Percentiles rank a stretch among this genome's conserved stretches.
Evolutionary conservation across 768 basidiomycete genomes (phyloP).

Genomic region (Mycena chlorophos): DNA sequence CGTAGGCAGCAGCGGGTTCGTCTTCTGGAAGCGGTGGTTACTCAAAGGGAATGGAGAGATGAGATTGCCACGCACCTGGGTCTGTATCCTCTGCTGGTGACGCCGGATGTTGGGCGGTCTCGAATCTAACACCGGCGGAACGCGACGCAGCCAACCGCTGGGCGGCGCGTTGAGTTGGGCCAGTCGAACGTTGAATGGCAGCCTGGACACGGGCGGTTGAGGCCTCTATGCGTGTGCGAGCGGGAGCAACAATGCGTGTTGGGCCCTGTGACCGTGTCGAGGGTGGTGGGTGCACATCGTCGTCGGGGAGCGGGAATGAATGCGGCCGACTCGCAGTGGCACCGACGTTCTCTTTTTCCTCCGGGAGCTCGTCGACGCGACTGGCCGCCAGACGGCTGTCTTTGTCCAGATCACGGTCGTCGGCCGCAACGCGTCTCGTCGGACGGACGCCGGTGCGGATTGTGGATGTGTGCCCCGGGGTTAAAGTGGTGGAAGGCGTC

Average conservation of each 20-base stretch:
- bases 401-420: slow-evolving; percentile 36
- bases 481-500: slow-evolving; percentile 45
- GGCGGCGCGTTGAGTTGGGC: slow-evolving; percentile 11
- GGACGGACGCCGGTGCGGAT: slow-evolving; percentile 26
- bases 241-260: slow-evolving; percentile 11
- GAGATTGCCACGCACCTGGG: slow-evolving; percentile 31
- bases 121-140: slow-evolving; percentile 33
- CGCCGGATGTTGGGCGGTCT: slow-evolving; percentile 24
- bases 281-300: slow-evolving; percentile 16
- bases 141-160: slow-evolving; percentile 22
- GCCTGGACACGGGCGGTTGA: slow-evolving; percentile 13
- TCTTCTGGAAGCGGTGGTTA: slow-evolving; percentile 17
- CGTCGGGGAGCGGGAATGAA: slow-evolving; percentile 32
- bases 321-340: slow-evolving; percentile 28
- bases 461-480: slow-evolving; percentile 33
- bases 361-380: slow-evolving; percentile 29
- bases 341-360: slow-evolving; percentile 51
- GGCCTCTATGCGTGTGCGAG: slow-evolving; percentile 17
- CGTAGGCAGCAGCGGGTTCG: slow-evolving; percentile 18
- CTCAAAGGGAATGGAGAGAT: slow-evolving; percentile 3
- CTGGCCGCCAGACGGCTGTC: slow-evolving; percentile 26
- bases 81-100: slow-evolving; percentile 36
- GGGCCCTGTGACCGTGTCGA: slow-evolving; percentile 16
- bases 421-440: slow-evolving; percentile 43
- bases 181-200: slow-evolving; percentile 15